Evolutionary conservation across 2,329 filamentous ascomycete species (phyloP).

Genomic region (Aspergillus eucalypticola): DNA sequence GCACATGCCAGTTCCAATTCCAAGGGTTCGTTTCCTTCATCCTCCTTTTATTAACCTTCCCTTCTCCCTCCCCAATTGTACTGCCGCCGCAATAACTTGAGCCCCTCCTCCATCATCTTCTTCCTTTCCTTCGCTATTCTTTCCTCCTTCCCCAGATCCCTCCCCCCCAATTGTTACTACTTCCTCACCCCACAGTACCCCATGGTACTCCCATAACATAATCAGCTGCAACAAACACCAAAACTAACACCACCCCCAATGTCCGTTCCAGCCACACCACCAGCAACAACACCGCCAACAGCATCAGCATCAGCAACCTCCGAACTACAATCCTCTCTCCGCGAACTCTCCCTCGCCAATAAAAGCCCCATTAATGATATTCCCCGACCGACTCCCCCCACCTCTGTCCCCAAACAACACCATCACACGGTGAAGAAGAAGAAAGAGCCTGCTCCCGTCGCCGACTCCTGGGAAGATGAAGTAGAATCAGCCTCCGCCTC

Average conservation of each 20-base stretch:
- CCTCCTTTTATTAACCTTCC: no score
- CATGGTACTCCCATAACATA: not conserved
- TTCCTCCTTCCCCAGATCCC: conserved; percentile 3
- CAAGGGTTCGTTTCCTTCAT: not conserved
- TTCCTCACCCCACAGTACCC: not conserved
- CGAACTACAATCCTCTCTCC: conserved; percentile 36
- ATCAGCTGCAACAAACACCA: not conserved
- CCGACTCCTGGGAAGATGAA: conserved; percentile 79
- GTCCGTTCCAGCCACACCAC: conserved; percentile 15
- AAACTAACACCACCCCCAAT: conserved; percentile 18
- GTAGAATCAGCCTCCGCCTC: conserved; percentile 47
- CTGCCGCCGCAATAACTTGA: no score
- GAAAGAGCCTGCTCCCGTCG: conserved; percentile 52
- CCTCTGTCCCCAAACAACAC: conserved; percentile 7
- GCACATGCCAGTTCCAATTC: not conserved
- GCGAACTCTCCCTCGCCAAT: conserved; percentile 32
- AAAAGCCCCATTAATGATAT: conserved; percentile 33
- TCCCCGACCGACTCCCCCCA: conserved; percentile 21
- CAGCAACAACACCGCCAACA: not conserved
- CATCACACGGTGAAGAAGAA: conserved; percentile 20
- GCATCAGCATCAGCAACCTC: conserved; percentile 14
- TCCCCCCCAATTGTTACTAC: not conserved
- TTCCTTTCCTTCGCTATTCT: no score
- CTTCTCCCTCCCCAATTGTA: no score
- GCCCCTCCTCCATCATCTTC: no score